Conservation (phyloP, 2,329 filamentous ascomycete species). For the Neocucurbitaria cava region DNA sequence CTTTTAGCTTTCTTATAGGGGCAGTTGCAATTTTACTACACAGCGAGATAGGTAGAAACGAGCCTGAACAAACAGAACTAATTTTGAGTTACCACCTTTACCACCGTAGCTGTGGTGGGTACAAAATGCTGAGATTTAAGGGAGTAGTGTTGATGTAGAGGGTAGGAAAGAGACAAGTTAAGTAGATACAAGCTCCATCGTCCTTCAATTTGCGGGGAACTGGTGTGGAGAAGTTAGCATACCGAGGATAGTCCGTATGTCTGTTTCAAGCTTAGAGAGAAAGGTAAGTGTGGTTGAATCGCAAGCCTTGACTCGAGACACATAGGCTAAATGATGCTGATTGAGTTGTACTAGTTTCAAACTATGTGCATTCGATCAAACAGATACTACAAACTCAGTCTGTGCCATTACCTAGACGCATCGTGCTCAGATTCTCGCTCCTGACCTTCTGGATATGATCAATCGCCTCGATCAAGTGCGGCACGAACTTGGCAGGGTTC, state of each 20-base stretch:
- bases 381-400: conserved; percentile 10
- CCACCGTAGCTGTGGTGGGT: too few relatives aligned
- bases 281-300: neutral
- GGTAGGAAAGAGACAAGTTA: too few relatives aligned
- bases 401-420: conserved; percentile 39
- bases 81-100: too few relatives aligned
- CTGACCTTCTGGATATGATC: conserved; percentile 47
- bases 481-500: conserved; percentile 50
- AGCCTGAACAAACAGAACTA: too few relatives aligned
- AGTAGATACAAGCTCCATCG: too few relatives aligned
- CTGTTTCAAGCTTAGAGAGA: neutral
- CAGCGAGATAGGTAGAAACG: too few relatives aligned
- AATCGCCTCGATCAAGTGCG: conserved; percentile 48
- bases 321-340: neutral
- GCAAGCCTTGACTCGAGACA: neutral
- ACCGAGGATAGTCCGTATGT: neutral
- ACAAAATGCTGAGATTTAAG: too few relatives aligned
- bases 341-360: too few relatives aligned
- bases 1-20: too few relatives aligned
- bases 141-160: too few relatives aligned
- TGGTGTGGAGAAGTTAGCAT: neutral
- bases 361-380: neutral
- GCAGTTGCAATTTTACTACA: too few relatives aligned
- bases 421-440: conserved; percentile 37
- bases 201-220: neutral